Evolutionary conservation across 2,329 filamentous ascomycete species (phyloP).

Genomic region (Rhinocladiella mackenziei): DNA sequence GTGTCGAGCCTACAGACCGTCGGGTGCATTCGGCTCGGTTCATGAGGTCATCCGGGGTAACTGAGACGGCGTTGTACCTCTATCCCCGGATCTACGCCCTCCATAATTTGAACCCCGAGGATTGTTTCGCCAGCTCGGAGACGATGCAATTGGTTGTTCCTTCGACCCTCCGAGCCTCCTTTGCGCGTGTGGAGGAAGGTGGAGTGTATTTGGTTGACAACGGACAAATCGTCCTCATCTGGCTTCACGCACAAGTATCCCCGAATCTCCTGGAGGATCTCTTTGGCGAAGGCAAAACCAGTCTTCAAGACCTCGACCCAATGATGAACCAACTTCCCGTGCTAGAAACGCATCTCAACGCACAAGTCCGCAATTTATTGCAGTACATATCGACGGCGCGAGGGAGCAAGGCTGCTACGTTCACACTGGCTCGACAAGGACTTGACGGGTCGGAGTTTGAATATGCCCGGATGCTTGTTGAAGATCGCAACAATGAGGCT

Average conservation of each 20-base stretch:
- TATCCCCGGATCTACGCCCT: slow-evolving; percentile 91
- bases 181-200: slow-evolving; percentile 82
- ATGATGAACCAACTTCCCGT: slow-evolving; percentile 76
- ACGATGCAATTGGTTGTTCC: slow-evolving; percentile 86
- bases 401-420: slow-evolving; percentile 79
- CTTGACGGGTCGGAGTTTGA: slow-evolving; percentile 95
- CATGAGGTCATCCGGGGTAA: slow-evolving; percentile 79
- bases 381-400: slow-evolving; percentile 77
- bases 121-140: slow-evolving; percentile 84
- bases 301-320: slow-evolving; percentile 72
- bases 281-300: slow-evolving; percentile 71
- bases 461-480: slow-evolving; percentile 83
- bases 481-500: slow-evolving; percentile 95
- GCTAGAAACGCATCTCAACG: slow-evolving; percentile 86
- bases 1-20: slow-evolving; percentile 83
- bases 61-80: slow-evolving; percentile 84
- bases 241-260: slow-evolving; percentile 88
- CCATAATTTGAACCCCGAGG: slow-evolving; percentile 80
- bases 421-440: slow-evolving; percentile 88
- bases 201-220: slow-evolving; percentile 95
- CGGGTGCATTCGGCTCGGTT: slow-evolving; percentile 87
- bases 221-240: slow-evolving; percentile 84
- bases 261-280: slow-evolving; percentile 87
- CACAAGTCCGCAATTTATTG: slow-evolving; percentile 88
- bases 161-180: slow-evolving; percentile 73